These are phyloP conservation scores for Nemania serpens DNA, from an alignment of 2,329 filamentous ascomycete genomes.

Conservation along the genomic window DNA sequence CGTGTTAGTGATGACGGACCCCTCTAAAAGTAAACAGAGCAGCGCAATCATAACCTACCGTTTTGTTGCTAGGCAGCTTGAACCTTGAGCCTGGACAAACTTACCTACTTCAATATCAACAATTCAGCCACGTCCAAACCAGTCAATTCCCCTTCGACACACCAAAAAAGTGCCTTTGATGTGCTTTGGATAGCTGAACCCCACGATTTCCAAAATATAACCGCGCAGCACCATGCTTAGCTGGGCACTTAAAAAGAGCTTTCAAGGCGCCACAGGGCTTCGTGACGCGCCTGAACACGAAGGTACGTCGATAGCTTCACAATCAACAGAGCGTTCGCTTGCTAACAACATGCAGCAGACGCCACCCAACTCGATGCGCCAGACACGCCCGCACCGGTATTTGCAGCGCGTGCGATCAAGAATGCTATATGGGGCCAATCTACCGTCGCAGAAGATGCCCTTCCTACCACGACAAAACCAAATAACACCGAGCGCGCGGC, in stretches of 20 bases:
- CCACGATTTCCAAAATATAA: background rate
- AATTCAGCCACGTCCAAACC: background rate
- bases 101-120: background rate
- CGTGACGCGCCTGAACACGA: conserved; percentile 38
- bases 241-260: conserved; percentile 60
- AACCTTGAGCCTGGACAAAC: background rate
- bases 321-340: conserved; percentile 5
- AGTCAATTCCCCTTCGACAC: background rate
- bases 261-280: conserved; percentile 47
- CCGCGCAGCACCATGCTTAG: conserved; percentile 55
- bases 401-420: conserved; percentile 68
- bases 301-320: conserved; percentile 29
- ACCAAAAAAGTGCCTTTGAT: background rate
- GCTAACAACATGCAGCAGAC: conserved; percentile 42
- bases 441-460: conserved; percentile 32
- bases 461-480: conserved; percentile 45
- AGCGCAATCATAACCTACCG: background rate
- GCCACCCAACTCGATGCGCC: conserved; percentile 60
- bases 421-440: conserved; percentile 68
- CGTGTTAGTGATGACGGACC: conserved; percentile 16
- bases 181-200: background rate
- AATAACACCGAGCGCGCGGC: conserved; percentile 35
- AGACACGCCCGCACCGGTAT: conserved; percentile 69
- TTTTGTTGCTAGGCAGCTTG: conserved; percentile 14
- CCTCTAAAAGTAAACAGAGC: conserved; percentile 24